Evolutionary conservation across 352 stramenopile genomes (phyloP), one percentile per base, ranked within the genome.

Genomic region (Phytopythium helicoides): DNA sequence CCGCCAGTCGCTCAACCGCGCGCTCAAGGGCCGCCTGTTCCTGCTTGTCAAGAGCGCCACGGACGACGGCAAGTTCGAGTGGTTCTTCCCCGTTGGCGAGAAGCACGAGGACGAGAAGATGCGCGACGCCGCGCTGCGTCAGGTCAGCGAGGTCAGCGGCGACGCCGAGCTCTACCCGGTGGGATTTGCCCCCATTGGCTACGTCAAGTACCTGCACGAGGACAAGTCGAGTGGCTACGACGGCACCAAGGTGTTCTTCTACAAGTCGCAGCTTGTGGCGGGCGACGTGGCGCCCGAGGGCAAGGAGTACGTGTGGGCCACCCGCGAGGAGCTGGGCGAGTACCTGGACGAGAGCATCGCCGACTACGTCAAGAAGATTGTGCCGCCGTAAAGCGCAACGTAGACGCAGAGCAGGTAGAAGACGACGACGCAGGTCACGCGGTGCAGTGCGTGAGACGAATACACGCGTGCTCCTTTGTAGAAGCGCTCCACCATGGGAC

Each of bases 211-310:
- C 62, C 42, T 74, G 57, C 81, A 94, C 68, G 68, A 74, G 23
- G 58, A 85, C 31, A 31, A 42, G 35, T 45, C 51, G 60, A 53
- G 42, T 26, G 73, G 72, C 46, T 86, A 77, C 46, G 74, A 91
- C 48, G 83, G 83, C 56, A 94, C 83, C 36, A 94, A 94, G 60
- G 67, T 94, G 34, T 94, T 94, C 54, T 91, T 92, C 56, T 94
- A 92, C 74, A 94, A 94, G 66, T 79, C 83, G 23, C 80, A 93
- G 69, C 53, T 80, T 18, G 51, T 83, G 31, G 44, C 58, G 38
- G 78, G 80, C 62, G 73, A 89, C 42, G 77, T 89, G 56, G 39
- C 63, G 52, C 59, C 90, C 39, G 86, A 94, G 54, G 50, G 52
- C 2, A 49, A 48, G 34, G 84, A 94, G 68, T 92, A 87, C 59